phyloP scores from a whole-genome alignment of 805 yeast genomes.

The Yamadazyma takamatsuzukensis region DNA sequence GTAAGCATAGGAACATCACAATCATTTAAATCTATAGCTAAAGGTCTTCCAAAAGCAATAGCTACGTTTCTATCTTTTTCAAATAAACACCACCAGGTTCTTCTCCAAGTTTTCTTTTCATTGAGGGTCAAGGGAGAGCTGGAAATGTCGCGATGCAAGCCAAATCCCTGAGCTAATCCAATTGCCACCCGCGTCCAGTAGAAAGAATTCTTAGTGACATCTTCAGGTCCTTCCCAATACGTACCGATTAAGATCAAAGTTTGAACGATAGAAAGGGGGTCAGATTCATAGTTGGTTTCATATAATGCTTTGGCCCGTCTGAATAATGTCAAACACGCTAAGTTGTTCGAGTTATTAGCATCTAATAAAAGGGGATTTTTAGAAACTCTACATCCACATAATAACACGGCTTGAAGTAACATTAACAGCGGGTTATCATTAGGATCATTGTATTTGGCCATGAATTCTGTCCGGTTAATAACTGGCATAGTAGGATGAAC shows the following conservation, averaged over 20 bases:
- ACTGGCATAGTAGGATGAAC: constrained; percentile 71
- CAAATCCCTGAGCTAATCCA: constrained; percentile 70
- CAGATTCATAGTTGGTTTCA: constrained; percentile 66
- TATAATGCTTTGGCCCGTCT: constrained; percentile 71
- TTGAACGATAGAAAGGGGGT: constrained; percentile 59
- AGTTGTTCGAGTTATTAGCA: constrained; percentile 47
- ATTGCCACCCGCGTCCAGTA: constrained; percentile 72
- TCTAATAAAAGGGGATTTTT: constrained; percentile 50
- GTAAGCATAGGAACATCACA: constrained; percentile 74
- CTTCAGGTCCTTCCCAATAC: constrained; percentile 74
- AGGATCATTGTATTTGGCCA: constrained; percentile 53
- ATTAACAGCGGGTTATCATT: constrained; percentile 60
- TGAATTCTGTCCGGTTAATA: constrained; percentile 57
- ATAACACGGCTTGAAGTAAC: constrained; percentile 61
- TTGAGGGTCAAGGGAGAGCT: constrained; percentile 36
- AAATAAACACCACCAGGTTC: constrained; percentile 77
- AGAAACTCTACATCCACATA: constrained; percentile 65
- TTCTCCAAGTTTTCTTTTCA: constrained; percentile 51
- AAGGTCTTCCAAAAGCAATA: constrained; percentile 72
- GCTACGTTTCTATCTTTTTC: constrained; percentile 68
- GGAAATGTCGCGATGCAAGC: constrained; percentile 61
- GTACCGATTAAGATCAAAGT: constrained; percentile 59
- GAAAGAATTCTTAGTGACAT: constrained; percentile 59
- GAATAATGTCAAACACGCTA: constrained; percentile 52
- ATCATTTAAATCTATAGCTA: constrained; percentile 64